phyloP scores from a whole-genome alignment of 352 stramenopile species.

The Globisporangium irregulare region DNA sequence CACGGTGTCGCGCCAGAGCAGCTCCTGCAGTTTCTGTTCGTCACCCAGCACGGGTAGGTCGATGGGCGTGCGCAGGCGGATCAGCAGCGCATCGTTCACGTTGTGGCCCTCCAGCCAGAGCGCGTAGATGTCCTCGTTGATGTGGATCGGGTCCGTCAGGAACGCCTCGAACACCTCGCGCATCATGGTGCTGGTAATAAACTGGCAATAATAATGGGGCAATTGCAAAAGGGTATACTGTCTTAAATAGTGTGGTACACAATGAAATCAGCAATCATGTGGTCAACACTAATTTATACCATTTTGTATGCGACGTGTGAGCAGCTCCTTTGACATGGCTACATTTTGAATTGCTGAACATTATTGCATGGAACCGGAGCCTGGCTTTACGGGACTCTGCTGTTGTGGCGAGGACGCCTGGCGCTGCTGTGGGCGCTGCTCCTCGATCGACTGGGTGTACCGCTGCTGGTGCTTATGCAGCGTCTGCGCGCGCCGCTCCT shows the following conservation, averaged over 20 bases:
- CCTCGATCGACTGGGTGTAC: constrained; percentile 37
- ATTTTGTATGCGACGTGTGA: constrained; percentile 11
- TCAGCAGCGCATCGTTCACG: constrained; percentile 44
- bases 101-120: constrained; percentile 80
- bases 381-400: not conserved
- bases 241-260: not conserved
- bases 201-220: no score
- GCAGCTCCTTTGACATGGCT: constrained; percentile 9
- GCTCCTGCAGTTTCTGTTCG: constrained; percentile 52
- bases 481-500: constrained; percentile 38
- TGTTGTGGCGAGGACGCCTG: not conserved
- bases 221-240: not conserved
- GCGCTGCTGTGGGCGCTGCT: constrained; percentile 19
- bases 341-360: constrained; percentile 1
- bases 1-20: constrained; percentile 76
- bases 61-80: constrained; percentile 45
- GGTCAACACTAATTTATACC: not conserved
- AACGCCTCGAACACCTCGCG: constrained; percentile 82
- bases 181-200: constrained; percentile 28
- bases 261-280: not conserved
- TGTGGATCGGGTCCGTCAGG: constrained; percentile 73
- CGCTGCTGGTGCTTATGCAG: constrained; percentile 38
- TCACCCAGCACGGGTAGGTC: constrained; percentile 51
- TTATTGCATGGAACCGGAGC: not conserved
- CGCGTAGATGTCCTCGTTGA: constrained; percentile 75